These are phyloP conservation scores for Metarhizium robertsii DNA, from an alignment of 2,329 filamentous ascomycete genomes.

Conservation along the genomic window DNA sequence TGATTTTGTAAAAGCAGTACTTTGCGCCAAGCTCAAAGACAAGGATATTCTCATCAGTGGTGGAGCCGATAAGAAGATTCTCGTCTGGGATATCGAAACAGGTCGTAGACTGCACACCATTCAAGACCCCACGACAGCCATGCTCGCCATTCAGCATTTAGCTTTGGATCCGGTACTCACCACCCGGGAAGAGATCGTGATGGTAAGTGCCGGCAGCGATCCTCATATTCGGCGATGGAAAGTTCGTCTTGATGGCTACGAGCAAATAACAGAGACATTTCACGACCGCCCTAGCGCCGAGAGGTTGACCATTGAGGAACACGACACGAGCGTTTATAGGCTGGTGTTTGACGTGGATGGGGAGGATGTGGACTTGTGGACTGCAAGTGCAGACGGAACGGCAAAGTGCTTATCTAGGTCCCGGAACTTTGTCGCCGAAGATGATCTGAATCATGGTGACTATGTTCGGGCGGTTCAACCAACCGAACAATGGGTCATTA, in stretches of 20 bases:
- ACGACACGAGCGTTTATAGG: constrained; percentile 86
- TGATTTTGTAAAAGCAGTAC: constrained; percentile 84
- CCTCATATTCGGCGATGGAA: constrained; percentile 72
- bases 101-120: constrained; percentile 65
- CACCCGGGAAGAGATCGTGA: constrained; percentile 36
- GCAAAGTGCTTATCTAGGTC: constrained; percentile 68
- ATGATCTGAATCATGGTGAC: constrained; percentile 70
- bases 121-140: constrained; percentile 59
- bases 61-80: constrained; percentile 67
- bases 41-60: constrained; percentile 62
- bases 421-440: constrained; percentile 61
- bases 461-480: constrained; percentile 80
- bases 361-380: constrained; percentile 73
- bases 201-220: constrained; percentile 77
- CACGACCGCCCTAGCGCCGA: constrained; percentile 29
- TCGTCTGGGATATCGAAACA: constrained; percentile 70
- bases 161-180: constrained; percentile 60
- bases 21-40: constrained; percentile 50
- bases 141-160: constrained; percentile 75
- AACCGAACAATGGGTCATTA: constrained; percentile 69
- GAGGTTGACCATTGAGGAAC: constrained; percentile 55
- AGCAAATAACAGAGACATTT: constrained; percentile 43
- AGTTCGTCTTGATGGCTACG: constrained; percentile 41
- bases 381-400: constrained; percentile 83
- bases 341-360: constrained; percentile 58